phyloP scores from a whole-genome alignment of 345 rosid genomes.

The Anacardium occidentale region DNA sequence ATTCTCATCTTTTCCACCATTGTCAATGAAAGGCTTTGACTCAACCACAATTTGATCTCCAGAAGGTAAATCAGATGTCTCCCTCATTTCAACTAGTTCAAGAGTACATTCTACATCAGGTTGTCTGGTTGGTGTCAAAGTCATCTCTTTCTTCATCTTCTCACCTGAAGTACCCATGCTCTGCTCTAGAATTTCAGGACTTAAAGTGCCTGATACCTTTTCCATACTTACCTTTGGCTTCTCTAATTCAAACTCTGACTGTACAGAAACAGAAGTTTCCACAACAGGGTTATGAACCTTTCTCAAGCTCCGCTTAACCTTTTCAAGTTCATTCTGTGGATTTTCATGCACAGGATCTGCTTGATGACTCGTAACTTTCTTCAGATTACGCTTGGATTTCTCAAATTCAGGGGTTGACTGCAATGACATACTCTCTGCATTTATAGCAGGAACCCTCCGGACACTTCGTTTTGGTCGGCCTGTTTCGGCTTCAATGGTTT shows the following conservation, averaged over 20 bases:
- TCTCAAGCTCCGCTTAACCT: constrained; percentile 86
- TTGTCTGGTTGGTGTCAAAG: constrained; percentile 21
- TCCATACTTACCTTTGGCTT: constrained; percentile 51
- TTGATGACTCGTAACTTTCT: constrained; percentile 58
- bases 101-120: constrained; percentile 34
- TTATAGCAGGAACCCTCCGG: constrained; percentile 57
- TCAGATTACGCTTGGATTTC: constrained; percentile 62
- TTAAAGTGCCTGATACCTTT: constrained; percentile 36
- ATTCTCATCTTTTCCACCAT: constrained; percentile 37
- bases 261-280: constrained; percentile 57
- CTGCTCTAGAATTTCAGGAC: constrained; percentile 35
- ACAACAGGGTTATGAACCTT: constrained; percentile 72
- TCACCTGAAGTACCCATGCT: constrained; percentile 26
- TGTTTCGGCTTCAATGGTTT: constrained; percentile 51
- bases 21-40: constrained; percentile 37
- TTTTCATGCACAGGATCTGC: constrained; percentile 60
- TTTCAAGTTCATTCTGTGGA: constrained; percentile 85
- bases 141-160: constrained; percentile 27
- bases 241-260: constrained; percentile 50
- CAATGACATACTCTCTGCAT: constrained; percentile 37
- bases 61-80: constrained; percentile 32
- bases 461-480: constrained; percentile 62
- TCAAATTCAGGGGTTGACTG: constrained; percentile 58
- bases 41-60: constrained; percentile 37
- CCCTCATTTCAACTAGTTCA: constrained; percentile 40